Conservation (phyloP, 2,329 filamentous ascomycete species). For the Hypocrella siamensis region DNA sequence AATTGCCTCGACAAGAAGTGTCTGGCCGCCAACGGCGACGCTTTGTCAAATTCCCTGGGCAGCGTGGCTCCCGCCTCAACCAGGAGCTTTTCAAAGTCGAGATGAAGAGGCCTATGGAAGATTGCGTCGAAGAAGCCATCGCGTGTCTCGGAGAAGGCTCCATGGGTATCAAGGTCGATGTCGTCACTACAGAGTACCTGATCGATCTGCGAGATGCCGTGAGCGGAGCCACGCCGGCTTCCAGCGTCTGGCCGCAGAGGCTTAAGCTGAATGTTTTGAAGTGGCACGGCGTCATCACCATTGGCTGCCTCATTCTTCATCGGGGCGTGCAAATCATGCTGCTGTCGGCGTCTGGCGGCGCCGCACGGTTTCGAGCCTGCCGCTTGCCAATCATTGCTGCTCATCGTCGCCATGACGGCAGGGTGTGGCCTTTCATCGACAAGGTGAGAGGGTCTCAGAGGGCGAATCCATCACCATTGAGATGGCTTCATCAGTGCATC, state of each 20-base stretch:
- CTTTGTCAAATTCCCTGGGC: conserved; percentile 28
- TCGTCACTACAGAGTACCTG: conserved; percentile 17
- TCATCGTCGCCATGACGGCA: no score
- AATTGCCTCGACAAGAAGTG: conserved; percentile 31
- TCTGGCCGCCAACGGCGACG: conserved; percentile 27
- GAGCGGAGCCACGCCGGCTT: conserved; percentile 11
- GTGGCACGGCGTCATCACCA: no score
- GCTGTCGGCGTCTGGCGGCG: no score
- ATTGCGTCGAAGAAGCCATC: conserved; percentile 32
- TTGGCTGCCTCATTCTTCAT: no score
- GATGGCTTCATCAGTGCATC: no score
- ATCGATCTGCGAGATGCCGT: conserved; percentile 17
- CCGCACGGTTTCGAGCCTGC: no score
- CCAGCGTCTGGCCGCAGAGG: conserved; percentile 1
- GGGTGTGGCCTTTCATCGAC: no score
- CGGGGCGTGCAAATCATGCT: no score
- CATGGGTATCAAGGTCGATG: conserved; percentile 23
- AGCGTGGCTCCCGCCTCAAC: conserved; percentile 26
- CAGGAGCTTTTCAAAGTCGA: conserved; percentile 22
- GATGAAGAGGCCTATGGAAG: conserved; percentile 26
- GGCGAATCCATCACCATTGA: no score
- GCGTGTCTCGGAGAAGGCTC: conserved; percentile 24
- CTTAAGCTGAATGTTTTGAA: no score
- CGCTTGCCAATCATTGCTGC: no score
- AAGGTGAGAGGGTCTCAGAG: no score